Evolutionary conservation across 2,329 filamentous ascomycete species (phyloP), one percentile per base, ranked within the genome.

Genomic region (Fusarium chlamydosporum): DNA sequence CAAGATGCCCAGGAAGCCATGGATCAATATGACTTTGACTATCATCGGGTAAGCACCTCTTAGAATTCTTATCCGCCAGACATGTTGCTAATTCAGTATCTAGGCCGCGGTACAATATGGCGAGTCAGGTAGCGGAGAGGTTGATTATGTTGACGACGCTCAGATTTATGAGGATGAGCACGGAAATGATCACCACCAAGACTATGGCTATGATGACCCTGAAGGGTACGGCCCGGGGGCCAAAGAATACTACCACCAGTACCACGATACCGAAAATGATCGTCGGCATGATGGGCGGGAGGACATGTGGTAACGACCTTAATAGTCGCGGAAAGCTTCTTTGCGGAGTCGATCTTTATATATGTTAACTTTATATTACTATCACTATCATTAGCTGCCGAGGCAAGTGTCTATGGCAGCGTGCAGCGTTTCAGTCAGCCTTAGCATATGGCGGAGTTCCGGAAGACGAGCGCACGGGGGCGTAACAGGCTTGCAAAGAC

Each of bases 101-200:
- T 42, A 85, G 82, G 80, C 79, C 60, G 76, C 81, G 52, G 80
- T 79, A 42, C 81, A 85, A 69, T 85, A 85, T 63, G 82, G 79
- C 23, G 83, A 85, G 68, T 78, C 79, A 43, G 79, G 77, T 51
- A 73, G 83, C 42, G 79, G 78, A 27, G 80, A 83, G 54, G 79
- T 82, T 27, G 83, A 86, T 63, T 85, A 85, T 65, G 81, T 84
- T 56, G 83, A 86, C 66, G 82, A 84, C 64, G 82, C 82, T 62
- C 83, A 85, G 64, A 84, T 85, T 38, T 86, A 85, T 67, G 83
- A 86, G 72, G 84, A 86, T 65, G 83, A 84, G 57, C 83, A 85
- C 59, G 79, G 79, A 60, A 80, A 77, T 43, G 81, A 83, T 43
- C 72, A 78, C 41, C 72, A 77, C 43, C 74, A 76, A 54, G 74